Evolutionary conservation across 352 stramenopile species (phyloP).

Genomic region (Globisporangium cylindrosporum): DNA sequence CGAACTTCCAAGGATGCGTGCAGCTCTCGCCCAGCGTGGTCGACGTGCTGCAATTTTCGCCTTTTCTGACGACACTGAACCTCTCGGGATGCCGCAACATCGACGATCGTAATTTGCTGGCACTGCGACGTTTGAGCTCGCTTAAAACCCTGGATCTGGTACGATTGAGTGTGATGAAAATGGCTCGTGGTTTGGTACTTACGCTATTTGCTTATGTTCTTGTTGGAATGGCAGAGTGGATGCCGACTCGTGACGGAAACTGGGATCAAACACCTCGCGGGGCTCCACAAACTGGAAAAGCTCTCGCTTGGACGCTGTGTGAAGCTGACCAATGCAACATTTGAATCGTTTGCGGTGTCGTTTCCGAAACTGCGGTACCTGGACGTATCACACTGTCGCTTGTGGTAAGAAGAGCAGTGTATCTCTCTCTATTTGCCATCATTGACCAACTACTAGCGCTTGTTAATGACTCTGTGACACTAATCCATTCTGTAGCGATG

Average conservation of each 20-base stretch:
- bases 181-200: neutral
- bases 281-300: constrained; percentile 46
- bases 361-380: constrained; percentile 44
- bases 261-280: constrained; percentile 44
- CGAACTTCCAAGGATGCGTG: constrained; percentile 49
- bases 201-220: neutral
- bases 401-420: constrained; percentile 29
- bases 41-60: constrained; percentile 56
- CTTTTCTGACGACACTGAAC: constrained; percentile 49
- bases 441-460: neutral
- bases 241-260: constrained; percentile 51
- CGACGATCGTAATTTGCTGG: constrained; percentile 50
- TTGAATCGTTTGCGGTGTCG: constrained; percentile 34
- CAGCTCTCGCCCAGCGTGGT: constrained; percentile 42
- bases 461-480: neutral
- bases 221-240: constrained; percentile 31
- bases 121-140: constrained; percentile 30
- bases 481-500: constrained; percentile 23
- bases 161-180: constrained; percentile 3
- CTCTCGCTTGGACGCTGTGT: constrained; percentile 53
- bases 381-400: constrained; percentile 51
- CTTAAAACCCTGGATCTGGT: constrained; percentile 62
- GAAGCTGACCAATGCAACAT: constrained; percentile 48
- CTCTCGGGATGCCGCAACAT: constrained; percentile 60
- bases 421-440: neutral